phyloP scores from a whole-genome alignment of 192 early-diverging fungal genomes.

The Mortierella antarctica region DNA sequence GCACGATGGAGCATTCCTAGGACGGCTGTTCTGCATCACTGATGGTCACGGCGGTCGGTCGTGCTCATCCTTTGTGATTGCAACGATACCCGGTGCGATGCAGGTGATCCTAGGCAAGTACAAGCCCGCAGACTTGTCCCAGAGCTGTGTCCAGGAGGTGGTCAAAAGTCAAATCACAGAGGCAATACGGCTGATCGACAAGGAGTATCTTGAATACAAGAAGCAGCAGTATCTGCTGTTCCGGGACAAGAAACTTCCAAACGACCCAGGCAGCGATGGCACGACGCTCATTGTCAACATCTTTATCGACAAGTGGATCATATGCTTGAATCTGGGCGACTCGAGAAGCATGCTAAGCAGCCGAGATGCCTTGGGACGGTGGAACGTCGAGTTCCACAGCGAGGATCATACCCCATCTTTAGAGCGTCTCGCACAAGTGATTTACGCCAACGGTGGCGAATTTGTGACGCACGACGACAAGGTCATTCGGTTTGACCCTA shows the following conservation, averaged over 20 bases:
- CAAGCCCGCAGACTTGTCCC: slow-evolving; percentile 41
- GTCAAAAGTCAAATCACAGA: slow-evolving; percentile 58
- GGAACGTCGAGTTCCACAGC: slow-evolving; percentile 62
- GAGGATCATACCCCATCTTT: slow-evolving; percentile 70
- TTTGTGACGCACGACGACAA: slow-evolving; percentile 70
- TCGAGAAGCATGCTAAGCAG: slow-evolving; percentile 62
- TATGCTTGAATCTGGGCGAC: slow-evolving; percentile 68
- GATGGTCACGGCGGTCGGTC: slow-evolving; percentile 69
- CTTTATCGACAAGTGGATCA: slow-evolving; percentile 67
- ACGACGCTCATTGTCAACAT: slow-evolving; percentile 66
- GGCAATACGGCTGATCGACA: slow-evolving; percentile 59
- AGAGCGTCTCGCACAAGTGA: slow-evolving; percentile 64
- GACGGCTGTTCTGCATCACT: slow-evolving; percentile 64
- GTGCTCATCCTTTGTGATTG: slow-evolving; percentile 64
- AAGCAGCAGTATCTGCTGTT: slow-evolving; percentile 54
- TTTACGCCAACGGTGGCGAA: slow-evolving; percentile 67
- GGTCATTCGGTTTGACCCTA: slow-evolving; percentile 63
- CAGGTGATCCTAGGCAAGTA: slow-evolving; percentile 60
- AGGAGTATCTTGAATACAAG: slow-evolving; percentile 63
- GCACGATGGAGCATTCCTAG: slow-evolving; percentile 35
- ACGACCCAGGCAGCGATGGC: slow-evolving; percentile 61
- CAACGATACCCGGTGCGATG: slow-evolving; percentile 56
- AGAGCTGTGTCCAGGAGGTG: slow-evolving; percentile 48
- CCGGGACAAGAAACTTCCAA: slow-evolving; percentile 15
- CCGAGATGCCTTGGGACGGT: slow-evolving; percentile 52